These are phyloP conservation scores for Forsythia suspensa DNA, from an alignment of 257 asterid species.

Conservation along the genomic window DNA sequence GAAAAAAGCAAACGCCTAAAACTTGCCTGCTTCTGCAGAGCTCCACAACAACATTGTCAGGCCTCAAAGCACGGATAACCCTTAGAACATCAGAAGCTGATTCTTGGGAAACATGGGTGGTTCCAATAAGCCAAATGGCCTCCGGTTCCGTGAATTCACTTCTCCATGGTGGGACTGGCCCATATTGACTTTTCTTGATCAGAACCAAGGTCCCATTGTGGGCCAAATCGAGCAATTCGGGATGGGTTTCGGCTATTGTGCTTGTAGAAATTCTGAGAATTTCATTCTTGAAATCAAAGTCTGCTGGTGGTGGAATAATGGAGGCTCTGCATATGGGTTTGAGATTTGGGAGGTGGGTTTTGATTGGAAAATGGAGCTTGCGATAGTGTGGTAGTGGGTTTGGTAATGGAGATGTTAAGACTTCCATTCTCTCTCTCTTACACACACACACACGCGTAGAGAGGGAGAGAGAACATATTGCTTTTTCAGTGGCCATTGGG, in stretches of 20 bases:
- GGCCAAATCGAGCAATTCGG: constrained; percentile 71
- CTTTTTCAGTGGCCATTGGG: neutral
- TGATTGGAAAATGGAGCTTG: constrained; percentile 15
- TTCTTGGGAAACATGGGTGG: constrained; percentile 60
- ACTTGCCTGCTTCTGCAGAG: constrained; percentile 96
- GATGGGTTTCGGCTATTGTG: constrained; percentile 59
- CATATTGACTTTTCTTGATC: constrained; percentile 58
- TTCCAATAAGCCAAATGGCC: constrained; percentile 77
- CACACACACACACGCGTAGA: neutral
- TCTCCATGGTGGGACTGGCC: constrained; percentile 87
- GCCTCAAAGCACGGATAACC: constrained; percentile 66
- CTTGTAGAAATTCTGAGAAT: constrained; percentile 48
- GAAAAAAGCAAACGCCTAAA: neutral
- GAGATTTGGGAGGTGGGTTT: constrained; percentile 3
- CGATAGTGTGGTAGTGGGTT: constrained; percentile 10
- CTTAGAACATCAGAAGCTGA: constrained; percentile 69
- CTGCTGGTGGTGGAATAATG: constrained; percentile 61
- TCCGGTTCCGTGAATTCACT: constrained; percentile 84
- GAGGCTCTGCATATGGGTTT: constrained; percentile 29
- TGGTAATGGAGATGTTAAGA: constrained; percentile 36
- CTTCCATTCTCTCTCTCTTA: constrained; percentile 26
- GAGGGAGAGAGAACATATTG: neutral
- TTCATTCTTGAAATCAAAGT: constrained; percentile 62
- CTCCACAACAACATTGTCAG: constrained; percentile 90
- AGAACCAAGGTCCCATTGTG: constrained; percentile 64